Percentiles rank a stretch among this genome's conserved stretches.
These are phyloP conservation scores for Zygotorulaspora florentina DNA, from an alignment of 805 yeast genomes.

Conservation along the genomic window DNA sequence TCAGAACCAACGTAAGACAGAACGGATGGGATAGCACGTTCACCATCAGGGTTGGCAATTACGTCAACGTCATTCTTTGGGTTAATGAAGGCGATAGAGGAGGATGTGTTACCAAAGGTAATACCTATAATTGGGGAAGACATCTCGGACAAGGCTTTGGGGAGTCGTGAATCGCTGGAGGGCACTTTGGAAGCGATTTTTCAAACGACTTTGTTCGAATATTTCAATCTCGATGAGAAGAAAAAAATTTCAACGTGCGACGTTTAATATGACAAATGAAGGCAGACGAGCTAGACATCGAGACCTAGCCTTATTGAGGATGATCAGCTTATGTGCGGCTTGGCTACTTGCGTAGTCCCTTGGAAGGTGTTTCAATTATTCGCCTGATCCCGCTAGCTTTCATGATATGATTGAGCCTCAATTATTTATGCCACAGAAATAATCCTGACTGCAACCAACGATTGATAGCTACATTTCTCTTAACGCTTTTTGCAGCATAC, in stretches of 20 bases:
- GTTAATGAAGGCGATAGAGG: constrained; percentile 92
- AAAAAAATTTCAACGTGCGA: constrained; percentile 9
- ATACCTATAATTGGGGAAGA: constrained; percentile 74
- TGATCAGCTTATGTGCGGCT: too few species aligned
- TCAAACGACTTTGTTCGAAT: neutral
- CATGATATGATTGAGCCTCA: too few species aligned
- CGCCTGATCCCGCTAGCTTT: too few species aligned
- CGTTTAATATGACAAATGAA: neutral
- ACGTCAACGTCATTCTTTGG: constrained; percentile 82
- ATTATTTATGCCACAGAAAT: neutral
- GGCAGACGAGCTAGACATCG: neutral
- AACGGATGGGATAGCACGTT: constrained; percentile 91
- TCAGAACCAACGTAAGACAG: constrained; percentile 89
- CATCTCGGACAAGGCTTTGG: constrained; percentile 12
- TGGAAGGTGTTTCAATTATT: too few species aligned
- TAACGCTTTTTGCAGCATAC: neutral
- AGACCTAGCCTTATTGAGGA: neutral
- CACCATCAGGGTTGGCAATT: constrained; percentile 98
- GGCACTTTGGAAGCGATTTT: neutral
- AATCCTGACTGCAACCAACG: neutral
- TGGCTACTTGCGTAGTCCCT: too few species aligned
- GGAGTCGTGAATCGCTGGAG: neutral
- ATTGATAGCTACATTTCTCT: neutral
- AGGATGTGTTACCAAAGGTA: constrained; percentile 93
- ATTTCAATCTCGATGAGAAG: constrained; percentile 6